Evolutionary conservation across 352 stramenopile species (phyloP), one percentile per base, ranked within the genome.

Genomic region (Globisporangium cederbergense): DNA sequence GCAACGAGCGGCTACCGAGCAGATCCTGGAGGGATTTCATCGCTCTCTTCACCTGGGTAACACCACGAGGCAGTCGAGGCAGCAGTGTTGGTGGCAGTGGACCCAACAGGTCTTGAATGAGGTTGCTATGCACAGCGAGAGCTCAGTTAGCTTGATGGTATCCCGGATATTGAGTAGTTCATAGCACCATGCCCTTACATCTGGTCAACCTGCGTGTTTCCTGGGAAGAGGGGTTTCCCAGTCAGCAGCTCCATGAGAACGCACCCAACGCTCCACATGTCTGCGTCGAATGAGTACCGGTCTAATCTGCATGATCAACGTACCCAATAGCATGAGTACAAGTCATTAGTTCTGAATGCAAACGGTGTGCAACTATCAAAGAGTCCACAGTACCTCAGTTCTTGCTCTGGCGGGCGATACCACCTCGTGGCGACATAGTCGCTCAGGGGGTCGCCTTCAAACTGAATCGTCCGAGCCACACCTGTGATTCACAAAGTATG

Each of bases 371-470:
- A 28, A 28, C 25, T 28, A 40, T 40, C 34, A 40, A 40, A 8
- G 34, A 8, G 34, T 40, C 34, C 34, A 40, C 57, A 58, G 50
- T 51, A 90, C 79, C 84, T 72, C n/a, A 93, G 71, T 58, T 93
- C 86, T 65, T 94, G 86, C 57, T 94, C 83, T 9, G 86, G 86
- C 13, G 86, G 86, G 16, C 86, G 83, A 65, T 94, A 94, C 86
- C 86, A 94, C 10, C 86, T 73, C 36, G 86, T 94, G 22, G 86
- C 75, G 3, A 94, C 86, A 59, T 94, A 94, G 46, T 94, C 86
- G 6, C 79, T 88, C 14, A 94, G 52, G 9, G 81, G 74, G 63
- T 92, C 86, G 22, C 86, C 86, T 75, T 89, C 81, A 66, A 88
- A 92, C 59, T 91, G 81, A 42, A 94, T 77, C 30, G 83, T 83